Conservation (phyloP, 768 basidiomycete genomes). For the Tulasnella sp. region DNA sequence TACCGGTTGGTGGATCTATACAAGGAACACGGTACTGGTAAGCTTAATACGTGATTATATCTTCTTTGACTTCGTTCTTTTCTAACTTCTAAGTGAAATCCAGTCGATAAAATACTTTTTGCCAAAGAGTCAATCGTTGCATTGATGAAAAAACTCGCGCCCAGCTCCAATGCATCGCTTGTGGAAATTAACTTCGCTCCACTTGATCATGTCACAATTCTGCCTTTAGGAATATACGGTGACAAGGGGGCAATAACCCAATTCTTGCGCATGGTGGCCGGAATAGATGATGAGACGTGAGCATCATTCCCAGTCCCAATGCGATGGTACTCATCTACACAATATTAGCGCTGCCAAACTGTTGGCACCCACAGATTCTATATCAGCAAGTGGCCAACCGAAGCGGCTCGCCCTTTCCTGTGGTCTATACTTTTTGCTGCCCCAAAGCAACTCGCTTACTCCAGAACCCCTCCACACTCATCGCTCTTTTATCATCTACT, state of each 20-base stretch:
- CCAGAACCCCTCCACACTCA: constrained; percentile 24
- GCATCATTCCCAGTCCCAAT: constrained; percentile 17
- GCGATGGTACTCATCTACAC: neutral
- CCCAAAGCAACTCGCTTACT: constrained; percentile 13
- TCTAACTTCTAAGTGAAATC: neutral
- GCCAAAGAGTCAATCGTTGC: constrained; percentile 35
- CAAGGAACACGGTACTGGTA: constrained; percentile 5
- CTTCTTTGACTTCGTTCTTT: neutral
- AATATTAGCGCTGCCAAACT: constrained; percentile 19
- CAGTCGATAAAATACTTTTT: constrained; percentile 46
- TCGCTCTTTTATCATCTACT: constrained; percentile 37
- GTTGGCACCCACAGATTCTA: constrained; percentile 17
- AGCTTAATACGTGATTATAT: neutral
- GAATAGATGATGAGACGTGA: constrained; percentile 32
- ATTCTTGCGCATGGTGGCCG: constrained; percentile 30
- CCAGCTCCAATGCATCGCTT: constrained; percentile 40
- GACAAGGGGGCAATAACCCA: constrained; percentile 38
- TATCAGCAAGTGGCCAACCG: constrained; percentile 19
- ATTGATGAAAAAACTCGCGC: constrained; percentile 37
- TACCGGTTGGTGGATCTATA: constrained; percentile 13
- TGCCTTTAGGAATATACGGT: constrained; percentile 47
- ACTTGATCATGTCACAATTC: constrained; percentile 35
- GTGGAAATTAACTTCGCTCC: constrained; percentile 44
- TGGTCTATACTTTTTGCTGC: constrained; percentile 10
- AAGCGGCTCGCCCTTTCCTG: neutral